Conservation (phyloP, 148 eudicot genomes). For the Rhododendron kiyosumense region DNA sequence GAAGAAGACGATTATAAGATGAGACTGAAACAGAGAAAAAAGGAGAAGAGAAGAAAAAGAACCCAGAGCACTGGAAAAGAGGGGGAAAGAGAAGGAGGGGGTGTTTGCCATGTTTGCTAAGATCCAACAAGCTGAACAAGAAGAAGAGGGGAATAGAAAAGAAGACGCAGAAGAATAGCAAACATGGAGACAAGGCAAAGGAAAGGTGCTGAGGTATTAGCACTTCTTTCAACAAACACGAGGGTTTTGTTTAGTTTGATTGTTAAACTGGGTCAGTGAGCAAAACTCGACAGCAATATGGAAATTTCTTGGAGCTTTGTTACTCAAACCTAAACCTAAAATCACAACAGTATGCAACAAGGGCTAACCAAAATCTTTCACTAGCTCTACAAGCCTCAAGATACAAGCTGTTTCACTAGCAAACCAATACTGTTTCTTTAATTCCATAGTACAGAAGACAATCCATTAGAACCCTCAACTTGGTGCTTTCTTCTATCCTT, state of each 20-base stretch:
- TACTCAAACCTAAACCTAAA: neutral
- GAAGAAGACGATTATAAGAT: neutral
- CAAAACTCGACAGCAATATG: neutral
- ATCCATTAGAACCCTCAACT: neutral
- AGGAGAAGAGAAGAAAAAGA: neutral
- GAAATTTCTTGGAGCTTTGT: neutral
- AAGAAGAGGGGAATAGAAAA: neutral
- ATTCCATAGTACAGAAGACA: neutral
- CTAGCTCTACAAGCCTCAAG: neutral
- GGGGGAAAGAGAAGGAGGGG: neutral
- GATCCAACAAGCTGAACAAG: neutral
- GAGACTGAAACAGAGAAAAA: neutral
- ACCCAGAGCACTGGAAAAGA: neutral
- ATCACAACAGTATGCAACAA: neutral
- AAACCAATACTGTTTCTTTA: neutral
- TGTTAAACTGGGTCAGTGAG: neutral
- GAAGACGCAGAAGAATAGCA: neutral
- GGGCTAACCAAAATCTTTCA: neutral
- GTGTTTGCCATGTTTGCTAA: neutral
- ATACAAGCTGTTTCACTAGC: neutral
- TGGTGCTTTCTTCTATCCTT: neutral
- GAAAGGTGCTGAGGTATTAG: neutral
- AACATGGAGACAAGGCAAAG: neutral
- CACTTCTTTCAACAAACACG: neutral
- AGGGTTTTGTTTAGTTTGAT: neutral